phyloP scores from a whole-genome alignment of 2,329 filamentous ascomycete species.

The Cercospora brassicicola region DNA sequence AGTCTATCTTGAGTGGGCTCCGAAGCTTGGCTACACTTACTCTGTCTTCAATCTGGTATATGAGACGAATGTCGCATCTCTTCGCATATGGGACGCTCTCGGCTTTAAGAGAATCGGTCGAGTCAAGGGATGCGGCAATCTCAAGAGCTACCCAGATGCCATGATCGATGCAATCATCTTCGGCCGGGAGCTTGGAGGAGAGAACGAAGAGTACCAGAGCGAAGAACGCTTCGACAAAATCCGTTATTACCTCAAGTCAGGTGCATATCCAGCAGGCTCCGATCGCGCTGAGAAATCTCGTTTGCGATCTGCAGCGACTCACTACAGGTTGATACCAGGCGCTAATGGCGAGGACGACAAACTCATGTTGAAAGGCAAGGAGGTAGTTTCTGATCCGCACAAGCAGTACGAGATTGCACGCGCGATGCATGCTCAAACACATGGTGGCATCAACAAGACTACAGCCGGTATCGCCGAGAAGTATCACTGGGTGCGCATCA shows the following conservation, averaged over 20 bases:
- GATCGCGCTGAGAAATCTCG: constrained; percentile 95
- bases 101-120: constrained; percentile 90
- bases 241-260: constrained; percentile 91
- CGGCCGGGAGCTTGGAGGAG: constrained; percentile 62
- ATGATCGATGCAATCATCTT: constrained; percentile 55
- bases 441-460: constrained; percentile 97
- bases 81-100: constrained; percentile 86
- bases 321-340: constrained; percentile 74
- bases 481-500: constrained; percentile 97
- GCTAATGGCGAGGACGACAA: constrained; percentile 62
- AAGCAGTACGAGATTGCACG: constrained; percentile 88
- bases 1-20: constrained; percentile 54
- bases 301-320: constrained; percentile 86
- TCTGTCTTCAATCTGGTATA: constrained; percentile 94
- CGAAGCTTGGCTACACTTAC: constrained; percentile 75
- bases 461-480: constrained; percentile 90
- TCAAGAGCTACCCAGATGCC: constrained; percentile 50
- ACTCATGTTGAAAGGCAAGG: constrained; percentile 95
- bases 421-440: constrained; percentile 69
- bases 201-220: constrained; percentile 79
- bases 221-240: constrained; percentile 99
- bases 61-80: constrained; percentile 87
- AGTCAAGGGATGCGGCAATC: constrained; percentile 58
- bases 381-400: constrained; percentile 87
- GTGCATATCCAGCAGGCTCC: constrained; percentile 87